Evolutionary conservation across 139 green algal genomes (phyloP).

Genomic region (Eudorina sp.): DNA sequence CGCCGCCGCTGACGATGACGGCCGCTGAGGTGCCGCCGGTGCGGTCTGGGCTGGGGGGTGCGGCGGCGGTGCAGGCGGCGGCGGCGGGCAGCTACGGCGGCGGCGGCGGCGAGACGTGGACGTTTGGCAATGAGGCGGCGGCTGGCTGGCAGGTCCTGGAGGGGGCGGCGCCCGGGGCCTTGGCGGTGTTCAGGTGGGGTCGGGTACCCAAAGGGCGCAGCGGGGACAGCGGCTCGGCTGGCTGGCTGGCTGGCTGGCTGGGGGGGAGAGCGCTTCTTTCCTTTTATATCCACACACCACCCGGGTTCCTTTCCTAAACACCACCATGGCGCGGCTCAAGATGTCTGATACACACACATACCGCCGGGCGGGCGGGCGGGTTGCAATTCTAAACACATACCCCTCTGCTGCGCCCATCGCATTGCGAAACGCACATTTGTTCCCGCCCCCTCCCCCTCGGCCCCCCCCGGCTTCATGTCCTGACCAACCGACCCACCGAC

Average conservation of each 20-base stretch:
- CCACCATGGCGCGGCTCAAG: no score
- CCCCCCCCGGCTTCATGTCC: neutral
- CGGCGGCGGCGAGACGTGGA: neutral
- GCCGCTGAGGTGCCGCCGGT: no score
- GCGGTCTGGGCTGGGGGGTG: neutral
- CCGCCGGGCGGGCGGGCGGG: no score
- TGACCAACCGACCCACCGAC: neutral
- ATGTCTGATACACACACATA: neutral
- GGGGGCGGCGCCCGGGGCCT: neutral
- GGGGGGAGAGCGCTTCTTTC: no score
- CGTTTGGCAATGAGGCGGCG: neutral
- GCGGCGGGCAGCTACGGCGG: neutral
- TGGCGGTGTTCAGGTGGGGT: slow-evolving; percentile 19
- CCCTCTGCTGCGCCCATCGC: neutral
- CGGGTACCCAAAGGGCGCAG: no score
- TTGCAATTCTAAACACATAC: neutral
- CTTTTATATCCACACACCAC: no score
- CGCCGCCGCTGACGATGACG: neutral
- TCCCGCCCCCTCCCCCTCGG: neutral
- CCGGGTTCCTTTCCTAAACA: no score
- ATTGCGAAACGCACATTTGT: neutral
- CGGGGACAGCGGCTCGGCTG: no score
- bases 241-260: no score
- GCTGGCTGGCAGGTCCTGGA: slow-evolving; percentile 4
- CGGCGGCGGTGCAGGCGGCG: neutral